Percentiles rank a stretch among this genome's conserved stretches.
These are phyloP conservation scores for Phytophthora parvispora DNA, from an alignment of 352 stramenopile species.

Conservation along the genomic window DNA sequence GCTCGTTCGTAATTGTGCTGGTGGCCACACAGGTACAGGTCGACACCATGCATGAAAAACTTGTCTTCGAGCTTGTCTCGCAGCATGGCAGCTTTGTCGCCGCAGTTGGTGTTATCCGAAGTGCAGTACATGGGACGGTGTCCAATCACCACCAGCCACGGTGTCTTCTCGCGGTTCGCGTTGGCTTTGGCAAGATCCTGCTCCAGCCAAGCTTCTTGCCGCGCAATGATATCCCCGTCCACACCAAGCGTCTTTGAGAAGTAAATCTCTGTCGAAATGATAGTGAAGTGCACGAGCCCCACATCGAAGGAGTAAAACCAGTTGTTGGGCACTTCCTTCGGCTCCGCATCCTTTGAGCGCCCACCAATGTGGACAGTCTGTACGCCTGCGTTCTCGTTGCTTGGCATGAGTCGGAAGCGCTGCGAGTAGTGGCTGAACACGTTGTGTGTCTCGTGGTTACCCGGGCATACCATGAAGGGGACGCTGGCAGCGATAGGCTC, in stretches of 20 bases:
- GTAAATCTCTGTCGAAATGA: conserved; percentile 92
- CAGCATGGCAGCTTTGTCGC: conserved; percentile 68
- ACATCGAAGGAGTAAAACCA: conserved; percentile 93
- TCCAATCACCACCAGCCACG: conserved; percentile 89
- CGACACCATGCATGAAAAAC: conserved; percentile 84
- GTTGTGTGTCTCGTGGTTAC: conserved; percentile 93
- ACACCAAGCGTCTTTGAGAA: conserved; percentile 75
- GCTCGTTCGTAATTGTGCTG: conserved; percentile 94
- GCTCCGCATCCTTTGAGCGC: conserved; percentile 20
- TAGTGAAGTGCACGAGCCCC: conserved; percentile 89
- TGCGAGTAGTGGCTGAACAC: conserved; percentile 90
- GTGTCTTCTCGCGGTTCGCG: conserved; percentile 64
- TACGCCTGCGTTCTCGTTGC: conserved; percentile 75
- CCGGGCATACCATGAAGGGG: conserved; percentile 92
- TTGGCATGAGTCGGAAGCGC: conserved; percentile 88
- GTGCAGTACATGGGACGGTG: conserved; percentile 93
- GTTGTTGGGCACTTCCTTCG: conserved; percentile 82
- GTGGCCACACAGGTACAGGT: conserved; percentile 92
- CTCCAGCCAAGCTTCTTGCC: conserved; percentile 76
- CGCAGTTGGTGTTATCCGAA: conserved; percentile 79
- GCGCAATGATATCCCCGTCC: conserved; percentile 58
- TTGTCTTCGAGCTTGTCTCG: conserved; percentile 79
- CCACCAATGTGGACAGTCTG: conserved; percentile 60
- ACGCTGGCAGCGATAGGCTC: conserved; percentile 84
- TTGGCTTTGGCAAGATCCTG: conserved; percentile 74